A percentile compares a stretch with the other conserved stretches of the same genome.
Conservation (phyloP, 1,139 yeast genomes). For the Torulaspora pretoriensis region DNA sequence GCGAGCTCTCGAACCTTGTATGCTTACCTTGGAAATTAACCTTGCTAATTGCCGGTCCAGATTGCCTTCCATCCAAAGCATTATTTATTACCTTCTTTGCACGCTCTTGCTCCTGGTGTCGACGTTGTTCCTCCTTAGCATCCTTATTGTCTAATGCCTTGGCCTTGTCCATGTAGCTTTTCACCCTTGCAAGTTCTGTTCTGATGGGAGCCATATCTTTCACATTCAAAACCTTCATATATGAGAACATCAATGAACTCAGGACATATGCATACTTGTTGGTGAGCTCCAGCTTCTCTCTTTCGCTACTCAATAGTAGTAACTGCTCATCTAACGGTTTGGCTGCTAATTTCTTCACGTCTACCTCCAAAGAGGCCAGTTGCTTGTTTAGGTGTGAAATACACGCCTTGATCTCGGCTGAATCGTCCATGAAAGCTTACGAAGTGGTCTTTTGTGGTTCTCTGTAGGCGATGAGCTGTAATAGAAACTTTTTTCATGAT, state of each 20-base stretch:
- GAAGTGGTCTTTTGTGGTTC: neutral
- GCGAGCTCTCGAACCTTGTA: slow-evolving; percentile 46
- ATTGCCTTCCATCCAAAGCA: slow-evolving; percentile 17
- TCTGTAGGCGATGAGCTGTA: neutral
- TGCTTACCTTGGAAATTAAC: slow-evolving; percentile 58
- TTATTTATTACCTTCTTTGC: slow-evolving; percentile 19
- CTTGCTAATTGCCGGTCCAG: slow-evolving; percentile 56
- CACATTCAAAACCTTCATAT: slow-evolving; percentile 30
- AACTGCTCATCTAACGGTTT: slow-evolving; percentile 32
- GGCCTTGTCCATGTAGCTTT: slow-evolving; percentile 60
- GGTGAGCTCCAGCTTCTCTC: slow-evolving; percentile 24
- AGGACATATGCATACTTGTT: slow-evolving; percentile 32
- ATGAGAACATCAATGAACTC: slow-evolving; percentile 32
- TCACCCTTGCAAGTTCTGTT: slow-evolving; percentile 67
- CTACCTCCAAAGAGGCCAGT: slow-evolving; percentile 21
- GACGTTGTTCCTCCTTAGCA: slow-evolving; percentile 16
- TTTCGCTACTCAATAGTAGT: slow-evolving; percentile 21
- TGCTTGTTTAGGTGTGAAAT: slow-evolving; percentile 26
- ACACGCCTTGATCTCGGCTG: slow-evolving; percentile 31
- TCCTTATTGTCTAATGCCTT: slow-evolving; percentile 42
- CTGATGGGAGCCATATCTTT: slow-evolving; percentile 46
- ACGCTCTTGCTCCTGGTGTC: slow-evolving; percentile 17
- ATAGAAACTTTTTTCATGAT: slow-evolving; percentile 1
- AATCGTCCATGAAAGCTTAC: slow-evolving; percentile 28
- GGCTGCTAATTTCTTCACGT: slow-evolving; percentile 21